phyloP scores from a whole-genome alignment of 2,329 filamentous ascomycete species.

The Phoma sp. region DNA sequence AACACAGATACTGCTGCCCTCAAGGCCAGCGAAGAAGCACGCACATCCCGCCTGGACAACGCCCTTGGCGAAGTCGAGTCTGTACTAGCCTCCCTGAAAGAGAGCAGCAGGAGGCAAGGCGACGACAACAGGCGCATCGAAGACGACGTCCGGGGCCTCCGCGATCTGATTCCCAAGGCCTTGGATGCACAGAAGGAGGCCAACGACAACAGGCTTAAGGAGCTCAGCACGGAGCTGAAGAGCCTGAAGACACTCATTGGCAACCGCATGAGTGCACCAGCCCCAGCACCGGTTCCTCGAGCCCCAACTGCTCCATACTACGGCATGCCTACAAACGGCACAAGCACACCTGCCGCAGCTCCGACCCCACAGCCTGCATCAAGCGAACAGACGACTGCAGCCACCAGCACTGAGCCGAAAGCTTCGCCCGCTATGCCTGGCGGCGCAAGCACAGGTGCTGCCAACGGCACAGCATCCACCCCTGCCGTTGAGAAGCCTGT shows the following conservation, averaged over 20 bases:
- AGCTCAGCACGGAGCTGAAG: constrained; percentile 85
- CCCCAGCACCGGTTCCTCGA: constrained; percentile 32
- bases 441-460: constrained; percentile 12
- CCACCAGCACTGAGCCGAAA: constrained; percentile 28
- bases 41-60: constrained; percentile 81
- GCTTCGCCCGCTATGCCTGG: constrained; percentile 21
- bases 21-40: constrained; percentile 82
- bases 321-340: constrained; percentile 34
- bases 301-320: constrained; percentile 33
- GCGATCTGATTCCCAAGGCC: constrained; percentile 86
- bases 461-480: constrained; percentile 26
- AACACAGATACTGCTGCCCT: constrained; percentile 86
- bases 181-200: constrained; percentile 85
- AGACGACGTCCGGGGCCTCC: constrained; percentile 82
- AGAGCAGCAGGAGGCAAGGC: constrained; percentile 79
- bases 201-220: constrained; percentile 79
- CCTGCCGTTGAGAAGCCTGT: constrained; percentile 39
- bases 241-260: constrained; percentile 88
- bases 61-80: constrained; percentile 84
- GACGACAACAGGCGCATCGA: constrained; percentile 86
- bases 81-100: constrained; percentile 81
- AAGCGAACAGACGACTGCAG: constrained; percentile 22
- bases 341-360: constrained; percentile 29
- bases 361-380: constrained; percentile 15
- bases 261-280: constrained; percentile 59